Percentiles rank a stretch among this genome's conserved stretches.
Conservation (phyloP, 2,329 filamentous ascomycete genomes). For the Beauveria sp. region DNA sequence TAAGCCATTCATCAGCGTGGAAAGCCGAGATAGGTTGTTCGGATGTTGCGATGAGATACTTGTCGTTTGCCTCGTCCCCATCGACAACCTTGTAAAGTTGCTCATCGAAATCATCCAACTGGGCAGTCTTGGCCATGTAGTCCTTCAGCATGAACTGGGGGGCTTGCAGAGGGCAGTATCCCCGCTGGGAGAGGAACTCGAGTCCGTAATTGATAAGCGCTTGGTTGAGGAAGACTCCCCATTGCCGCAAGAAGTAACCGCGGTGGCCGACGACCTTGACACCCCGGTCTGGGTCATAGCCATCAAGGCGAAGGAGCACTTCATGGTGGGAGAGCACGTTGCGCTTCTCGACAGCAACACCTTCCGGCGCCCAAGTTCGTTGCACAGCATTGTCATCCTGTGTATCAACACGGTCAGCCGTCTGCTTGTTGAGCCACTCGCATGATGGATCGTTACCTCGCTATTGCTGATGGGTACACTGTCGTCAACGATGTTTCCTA, state of each 20-base stretch:
- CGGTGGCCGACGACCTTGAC: slow-evolving; percentile 92
- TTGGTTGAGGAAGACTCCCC: slow-evolving; percentile 86
- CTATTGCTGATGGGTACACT: slow-evolving; percentile 77
- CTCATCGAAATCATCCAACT: slow-evolving; percentile 95
- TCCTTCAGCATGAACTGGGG: slow-evolving; percentile 94
- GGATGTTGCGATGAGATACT: slow-evolving; percentile 71
- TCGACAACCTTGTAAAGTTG: slow-evolving; percentile 95
- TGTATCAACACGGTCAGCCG: not conserved
- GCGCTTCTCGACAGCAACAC: slow-evolving; percentile 65
- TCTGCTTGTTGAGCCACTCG: not conserved
- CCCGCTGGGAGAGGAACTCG: slow-evolving; percentile 75
- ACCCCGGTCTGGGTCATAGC: slow-evolving; percentile 87
- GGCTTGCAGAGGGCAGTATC: slow-evolving; percentile 76
- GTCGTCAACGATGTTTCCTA: slow-evolving; percentile 70
- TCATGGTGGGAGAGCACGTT: slow-evolving; percentile 87
- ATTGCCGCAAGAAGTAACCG: slow-evolving; percentile 85
- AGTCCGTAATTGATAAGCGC: slow-evolving; percentile 93
- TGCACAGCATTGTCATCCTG: slow-evolving; percentile 73
- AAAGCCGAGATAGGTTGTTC: slow-evolving; percentile 93
- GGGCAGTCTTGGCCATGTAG: slow-evolving; percentile 96
- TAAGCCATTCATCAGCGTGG: slow-evolving; percentile 90
- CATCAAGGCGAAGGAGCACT: slow-evolving; percentile 78
- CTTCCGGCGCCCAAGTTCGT: slow-evolving; percentile 74
- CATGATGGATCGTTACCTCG: slow-evolving; percentile 44
- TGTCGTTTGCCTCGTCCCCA: slow-evolving; percentile 81